phyloP scores from a whole-genome alignment of 768 basidiomycete species.

The Suillus placidus region DNA sequence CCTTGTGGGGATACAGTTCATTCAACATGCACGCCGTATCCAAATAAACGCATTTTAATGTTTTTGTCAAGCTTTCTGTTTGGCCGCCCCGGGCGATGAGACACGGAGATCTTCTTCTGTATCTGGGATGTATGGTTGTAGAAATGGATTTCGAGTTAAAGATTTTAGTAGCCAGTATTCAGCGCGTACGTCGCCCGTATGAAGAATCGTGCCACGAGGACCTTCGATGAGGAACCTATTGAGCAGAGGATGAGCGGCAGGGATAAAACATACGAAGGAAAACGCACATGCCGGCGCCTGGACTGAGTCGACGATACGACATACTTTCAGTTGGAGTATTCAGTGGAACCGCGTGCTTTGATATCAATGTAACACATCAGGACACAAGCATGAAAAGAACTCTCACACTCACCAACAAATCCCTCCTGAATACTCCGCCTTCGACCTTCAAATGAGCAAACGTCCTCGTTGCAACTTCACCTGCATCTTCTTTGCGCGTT shows the following conservation, averaged over 20 bases:
- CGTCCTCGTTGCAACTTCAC: conserved; percentile 43
- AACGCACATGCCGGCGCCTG: conserved; percentile 87
- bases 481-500: conserved; percentile 45
- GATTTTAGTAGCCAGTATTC: conserved; percentile 80
- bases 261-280: neutral
- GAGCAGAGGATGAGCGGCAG: neutral
- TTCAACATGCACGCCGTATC: conserved; percentile 76
- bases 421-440: conserved; percentile 56
- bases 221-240: conserved; percentile 85
- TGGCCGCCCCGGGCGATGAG: conserved; percentile 30
- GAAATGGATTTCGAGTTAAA: conserved; percentile 66
- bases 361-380: neutral
- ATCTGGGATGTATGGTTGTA: conserved; percentile 67
- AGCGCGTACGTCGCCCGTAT: conserved; percentile 92
- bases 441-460: conserved; percentile 70
- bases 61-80: conserved; percentile 39
- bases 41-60: conserved; percentile 76
- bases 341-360: conserved; percentile 60
- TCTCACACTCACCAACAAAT: conserved; percentile 55
- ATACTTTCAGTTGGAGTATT: conserved; percentile 63
- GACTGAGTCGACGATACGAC: conserved; percentile 62
- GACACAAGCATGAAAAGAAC: neutral
- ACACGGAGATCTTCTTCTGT: conserved; percentile 28
- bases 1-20: conserved; percentile 58
- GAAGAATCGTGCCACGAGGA: conserved; percentile 68